phyloP scores from a whole-genome alignment of 306 rosid species.

The Pyrus pyrifolia region DNA sequence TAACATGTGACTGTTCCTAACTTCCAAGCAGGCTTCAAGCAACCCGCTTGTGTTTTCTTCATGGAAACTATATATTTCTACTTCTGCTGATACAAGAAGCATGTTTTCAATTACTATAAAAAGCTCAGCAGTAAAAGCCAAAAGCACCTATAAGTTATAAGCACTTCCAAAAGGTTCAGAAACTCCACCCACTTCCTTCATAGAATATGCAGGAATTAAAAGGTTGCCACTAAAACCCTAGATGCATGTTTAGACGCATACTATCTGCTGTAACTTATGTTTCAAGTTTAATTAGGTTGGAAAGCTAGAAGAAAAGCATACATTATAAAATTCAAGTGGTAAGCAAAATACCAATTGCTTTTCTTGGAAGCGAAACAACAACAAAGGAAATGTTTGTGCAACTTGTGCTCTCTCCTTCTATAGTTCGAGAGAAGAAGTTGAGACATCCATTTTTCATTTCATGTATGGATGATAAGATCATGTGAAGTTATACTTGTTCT shows the following conservation, averaged over 20 bases:
- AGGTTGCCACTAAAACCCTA: neutral
- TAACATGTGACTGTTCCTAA: neutral
- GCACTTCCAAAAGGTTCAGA: neutral
- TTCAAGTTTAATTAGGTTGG: slow-evolving; percentile 26
- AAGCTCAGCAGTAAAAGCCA: neutral
- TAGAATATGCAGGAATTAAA: neutral
- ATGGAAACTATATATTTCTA: neutral
- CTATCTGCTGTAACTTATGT: slow-evolving; percentile 19
- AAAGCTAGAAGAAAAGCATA: slow-evolving; percentile 4
- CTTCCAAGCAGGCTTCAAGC: neutral
- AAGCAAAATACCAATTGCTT: slow-evolving; percentile 35
- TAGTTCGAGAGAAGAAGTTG: neutral
- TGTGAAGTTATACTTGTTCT: neutral
- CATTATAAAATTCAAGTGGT: neutral
- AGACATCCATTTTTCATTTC: neutral
- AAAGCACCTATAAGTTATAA: neutral
- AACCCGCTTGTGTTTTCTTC: neutral
- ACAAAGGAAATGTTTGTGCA: neutral
- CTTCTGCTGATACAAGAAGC: neutral
- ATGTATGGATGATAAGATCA: neutral
- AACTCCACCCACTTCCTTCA: neutral
- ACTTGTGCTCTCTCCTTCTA: neutral
- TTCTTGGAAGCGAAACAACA: slow-evolving; percentile 59
- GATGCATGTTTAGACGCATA: neutral
- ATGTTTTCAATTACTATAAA: neutral